Conservation (phyloP, 202 grass and related monocot genomes). For the Digitaria exilis region DNA sequence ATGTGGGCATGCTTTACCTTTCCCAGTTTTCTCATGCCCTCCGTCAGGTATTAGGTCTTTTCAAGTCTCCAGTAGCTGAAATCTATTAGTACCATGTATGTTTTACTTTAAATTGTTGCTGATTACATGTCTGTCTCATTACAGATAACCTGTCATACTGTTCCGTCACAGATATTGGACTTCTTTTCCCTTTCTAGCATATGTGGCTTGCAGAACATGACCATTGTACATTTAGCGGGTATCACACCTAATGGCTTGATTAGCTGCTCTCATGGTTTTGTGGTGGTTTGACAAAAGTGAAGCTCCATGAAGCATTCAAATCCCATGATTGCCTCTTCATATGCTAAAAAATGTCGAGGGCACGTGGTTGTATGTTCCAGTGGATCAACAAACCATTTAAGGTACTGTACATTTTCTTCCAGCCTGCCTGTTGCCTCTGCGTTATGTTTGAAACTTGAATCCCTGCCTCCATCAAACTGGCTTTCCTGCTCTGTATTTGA, state of each 20-base stretch:
- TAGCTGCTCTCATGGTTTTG: conserved; percentile 65
- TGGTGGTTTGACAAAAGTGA: conserved; percentile 73
- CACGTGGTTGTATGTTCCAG: conserved; percentile 62
- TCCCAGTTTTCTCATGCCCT: conserved; percentile 71
- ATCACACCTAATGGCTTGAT: conserved; percentile 69
- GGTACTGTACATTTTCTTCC: conserved; percentile 40
- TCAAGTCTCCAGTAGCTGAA: not conserved
- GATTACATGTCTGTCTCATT: conserved; percentile 21
- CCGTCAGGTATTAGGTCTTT: conserved; percentile 58
- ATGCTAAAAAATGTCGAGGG: conserved; percentile 63
- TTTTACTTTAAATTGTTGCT: conserved; percentile 8
- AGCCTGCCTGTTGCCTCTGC: not conserved
- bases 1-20: conserved; percentile 72
- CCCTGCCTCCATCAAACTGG: not conserved
- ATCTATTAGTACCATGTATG: not conserved
- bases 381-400: conserved; percentile 82
- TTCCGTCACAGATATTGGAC: conserved; percentile 80
- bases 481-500: not conserved
- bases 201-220: conserved; percentile 73
- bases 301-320: conserved; percentile 72
- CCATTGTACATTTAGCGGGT: conserved; percentile 68
- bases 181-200: conserved; percentile 78
- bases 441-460: not conserved
- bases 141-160: conserved; percentile 92
- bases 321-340: conserved; percentile 54